A percentile compares a stretch with the other conserved stretches of the same genome.
phyloP scores from a whole-genome alignment of 1,284 basidiomycete genomes.

The Pseudomicrostroma phylloplanum region DNA sequence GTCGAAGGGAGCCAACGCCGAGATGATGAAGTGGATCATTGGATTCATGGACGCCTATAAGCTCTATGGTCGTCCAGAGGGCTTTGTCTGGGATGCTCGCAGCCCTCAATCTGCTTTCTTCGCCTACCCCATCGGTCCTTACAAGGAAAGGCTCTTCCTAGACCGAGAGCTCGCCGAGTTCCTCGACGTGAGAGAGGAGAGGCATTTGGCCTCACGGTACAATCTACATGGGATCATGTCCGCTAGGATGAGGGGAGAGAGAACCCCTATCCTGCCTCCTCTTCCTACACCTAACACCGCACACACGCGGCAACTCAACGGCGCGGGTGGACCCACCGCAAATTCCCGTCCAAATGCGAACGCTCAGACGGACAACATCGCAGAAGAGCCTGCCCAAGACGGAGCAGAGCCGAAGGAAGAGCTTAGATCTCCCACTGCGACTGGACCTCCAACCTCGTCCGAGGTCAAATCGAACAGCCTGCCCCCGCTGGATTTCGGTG shows the following conservation, averaged over 20 bases:
- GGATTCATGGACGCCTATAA: conserved; percentile 56
- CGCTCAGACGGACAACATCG: neutral
- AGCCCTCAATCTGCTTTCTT: conserved; percentile 54
- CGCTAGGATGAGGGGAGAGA: conserved; percentile 46
- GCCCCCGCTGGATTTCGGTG: conserved; percentile 33
- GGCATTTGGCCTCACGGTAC: conserved; percentile 37
- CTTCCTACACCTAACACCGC: conserved; percentile 31
- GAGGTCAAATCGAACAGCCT: conserved; percentile 13
- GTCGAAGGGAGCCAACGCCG: conserved; percentile 61
- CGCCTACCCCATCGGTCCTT: conserved; percentile 51
- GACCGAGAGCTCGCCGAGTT: conserved; percentile 74
- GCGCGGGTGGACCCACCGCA: neutral
- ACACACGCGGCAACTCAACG: conserved; percentile 14
- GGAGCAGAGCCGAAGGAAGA: conserved; percentile 8
- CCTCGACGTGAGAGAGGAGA: conserved; percentile 70
- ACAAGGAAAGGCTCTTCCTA: conserved; percentile 67
- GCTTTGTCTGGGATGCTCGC: conserved; percentile 44
- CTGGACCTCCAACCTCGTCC: conserved; percentile 13
- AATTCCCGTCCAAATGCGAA: too few relatives aligned
- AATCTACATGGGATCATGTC: conserved; percentile 47
- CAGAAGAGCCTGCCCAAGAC: neutral
- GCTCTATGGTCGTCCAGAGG: conserved; percentile 42
- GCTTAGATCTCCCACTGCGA: neutral
- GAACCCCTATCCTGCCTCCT: conserved; percentile 43
- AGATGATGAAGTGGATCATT: conserved; percentile 92